These are phyloP conservation scores for Emmonsia crescens DNA, from an alignment of 2,329 filamentous ascomycete species.

Conservation along the genomic window DNA sequence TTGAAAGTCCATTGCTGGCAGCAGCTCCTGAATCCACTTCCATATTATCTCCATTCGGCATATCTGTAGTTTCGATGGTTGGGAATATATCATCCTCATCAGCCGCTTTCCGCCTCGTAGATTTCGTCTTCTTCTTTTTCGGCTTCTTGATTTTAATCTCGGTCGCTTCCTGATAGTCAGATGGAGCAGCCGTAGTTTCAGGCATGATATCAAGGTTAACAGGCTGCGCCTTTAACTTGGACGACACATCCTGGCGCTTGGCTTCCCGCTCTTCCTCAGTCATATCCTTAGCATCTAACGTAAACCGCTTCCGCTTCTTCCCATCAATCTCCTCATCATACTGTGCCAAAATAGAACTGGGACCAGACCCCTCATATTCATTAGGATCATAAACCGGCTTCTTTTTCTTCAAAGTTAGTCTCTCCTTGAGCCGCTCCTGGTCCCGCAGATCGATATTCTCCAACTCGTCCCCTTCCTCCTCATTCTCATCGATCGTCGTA, in stretches of 20 bases:
- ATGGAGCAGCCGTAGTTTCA: constrained; percentile 51
- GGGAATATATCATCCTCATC: constrained; percentile 50
- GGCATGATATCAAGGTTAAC: constrained; percentile 63
- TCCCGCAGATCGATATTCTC: constrained; percentile 35
- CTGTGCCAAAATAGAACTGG: constrained; percentile 65
- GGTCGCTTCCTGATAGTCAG: constrained; percentile 79
- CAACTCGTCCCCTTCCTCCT: constrained; percentile 82
- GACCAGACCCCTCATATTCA: constrained; percentile 50
- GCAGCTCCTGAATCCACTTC: constrained; percentile 57
- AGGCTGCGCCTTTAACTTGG: constrained; percentile 54
- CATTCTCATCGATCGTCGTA: constrained; percentile 68
- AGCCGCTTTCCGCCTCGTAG: constrained; percentile 57
- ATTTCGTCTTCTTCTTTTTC: constrained; percentile 73
- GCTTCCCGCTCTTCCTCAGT: constrained; percentile 52
- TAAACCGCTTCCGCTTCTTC: constrained; percentile 82
- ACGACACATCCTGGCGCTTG: constrained; percentile 43
- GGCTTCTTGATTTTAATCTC: constrained; percentile 90
- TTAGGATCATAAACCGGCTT: constrained; percentile 81
- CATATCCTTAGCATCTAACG: constrained; percentile 66
- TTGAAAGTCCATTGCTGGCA: constrained; percentile 22
- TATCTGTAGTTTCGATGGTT: constrained; percentile 21
- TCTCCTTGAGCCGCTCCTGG: constrained; percentile 45
- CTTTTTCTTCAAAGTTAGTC: constrained; percentile 79
- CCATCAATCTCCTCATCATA: constrained; percentile 94
- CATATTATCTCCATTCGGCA: constrained; percentile 48